Base-by-base conservation (phyloP, 345 rosid species). In the Eucalyptus dawsonii region DNA sequence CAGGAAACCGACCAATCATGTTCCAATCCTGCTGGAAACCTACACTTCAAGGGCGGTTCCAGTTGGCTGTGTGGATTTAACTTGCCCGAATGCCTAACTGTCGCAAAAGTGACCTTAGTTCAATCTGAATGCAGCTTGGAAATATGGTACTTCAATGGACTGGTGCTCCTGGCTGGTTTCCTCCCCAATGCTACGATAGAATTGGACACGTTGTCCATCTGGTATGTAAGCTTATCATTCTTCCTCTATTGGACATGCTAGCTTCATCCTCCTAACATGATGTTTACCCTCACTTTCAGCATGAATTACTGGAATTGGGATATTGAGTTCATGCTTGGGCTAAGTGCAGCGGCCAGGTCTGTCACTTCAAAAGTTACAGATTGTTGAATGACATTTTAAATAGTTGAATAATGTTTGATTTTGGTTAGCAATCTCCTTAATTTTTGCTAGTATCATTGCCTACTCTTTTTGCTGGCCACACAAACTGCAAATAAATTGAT, bases 81-180 rank as follows among this genome's bases (percentile, higher is more conserved):
- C 29, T 4, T 49, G 34, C 86, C 25, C 7, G 3, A 40, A 88
- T 42, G 37, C 54, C 83, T 88, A 25, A 14, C 22, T 17, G 31
- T 47, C 1, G 21, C 54, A 29, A 60, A 67, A n/a, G 37, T 88
- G 80, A 88, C 47, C 47, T 76, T 47, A 27, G 13, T 29, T 34
- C 60, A 4, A 53, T 88, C 58, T 81, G 15, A 16, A 31, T 58
- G 81, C n/a, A 97, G 98, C 88, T 95, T 97, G 94, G 99, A 97
- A 94, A 94, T 97, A 89, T 97, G 99, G 98, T 97, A 95, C 94
- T 94, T 86, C 90, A 99, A 96, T 94, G 99, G 98, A 88, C 92
- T 97, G 90, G 99, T 96, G 88, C 91, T 97, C 22, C 92, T 97
- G 56, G 93, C 98, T 6, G 99, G 99, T 37, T 94, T 95, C 47